Evolutionary conservation across 495 filamentous ascomycete species (phyloP).

Genomic region (Hypoxylon lenormandii): DNA sequence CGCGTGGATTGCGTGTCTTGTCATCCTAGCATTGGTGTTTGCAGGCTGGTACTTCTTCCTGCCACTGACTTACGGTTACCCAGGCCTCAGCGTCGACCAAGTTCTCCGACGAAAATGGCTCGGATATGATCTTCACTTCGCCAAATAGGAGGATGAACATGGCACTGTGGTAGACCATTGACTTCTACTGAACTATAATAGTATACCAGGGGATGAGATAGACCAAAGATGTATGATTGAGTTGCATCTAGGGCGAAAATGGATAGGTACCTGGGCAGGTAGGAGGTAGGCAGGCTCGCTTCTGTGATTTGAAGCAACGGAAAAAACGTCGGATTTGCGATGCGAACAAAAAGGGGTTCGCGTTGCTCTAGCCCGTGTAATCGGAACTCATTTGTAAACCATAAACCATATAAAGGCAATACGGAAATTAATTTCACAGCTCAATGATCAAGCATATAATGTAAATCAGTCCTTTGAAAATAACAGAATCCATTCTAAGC

Average conservation of each 20-base stretch:
- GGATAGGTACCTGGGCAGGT: conserved; percentile 23
- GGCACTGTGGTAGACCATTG: not conserved
- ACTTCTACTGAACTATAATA: not conserved
- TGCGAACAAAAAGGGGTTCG: conserved; percentile 15
- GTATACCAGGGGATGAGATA: conserved; percentile 1
- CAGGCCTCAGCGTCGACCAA: conserved; percentile 83
- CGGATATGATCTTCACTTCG: conserved; percentile 97
- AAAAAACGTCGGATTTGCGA: conserved; percentile 36
- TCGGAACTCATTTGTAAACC: conserved; percentile 26
- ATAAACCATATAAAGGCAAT: conserved; percentile 25
- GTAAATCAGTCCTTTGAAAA: not conserved
- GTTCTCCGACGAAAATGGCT: conserved; percentile 93
- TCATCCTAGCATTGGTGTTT: conserved; percentile 75
- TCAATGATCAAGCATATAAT: not conserved
- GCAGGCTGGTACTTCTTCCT: conserved; percentile 92
- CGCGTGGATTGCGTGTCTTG: conserved; percentile 79
- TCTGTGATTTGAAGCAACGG: conserved; percentile 23
- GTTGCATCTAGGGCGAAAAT: conserved; percentile 41
- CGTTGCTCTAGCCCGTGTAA: conserved; percentile 11
- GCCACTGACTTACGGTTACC: conserved; percentile 93
- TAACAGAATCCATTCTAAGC: not conserved
- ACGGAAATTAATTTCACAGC: conserved; percentile 28
- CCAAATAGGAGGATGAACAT: conserved; percentile 72
- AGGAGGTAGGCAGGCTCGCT: conserved; percentile 20
- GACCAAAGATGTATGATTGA: conserved; percentile 34